Evolutionary conservation across 1,284 basidiomycete species (phyloP), one percentile per base, ranked within the genome.

Genomic region (Puccinia polysora): DNA sequence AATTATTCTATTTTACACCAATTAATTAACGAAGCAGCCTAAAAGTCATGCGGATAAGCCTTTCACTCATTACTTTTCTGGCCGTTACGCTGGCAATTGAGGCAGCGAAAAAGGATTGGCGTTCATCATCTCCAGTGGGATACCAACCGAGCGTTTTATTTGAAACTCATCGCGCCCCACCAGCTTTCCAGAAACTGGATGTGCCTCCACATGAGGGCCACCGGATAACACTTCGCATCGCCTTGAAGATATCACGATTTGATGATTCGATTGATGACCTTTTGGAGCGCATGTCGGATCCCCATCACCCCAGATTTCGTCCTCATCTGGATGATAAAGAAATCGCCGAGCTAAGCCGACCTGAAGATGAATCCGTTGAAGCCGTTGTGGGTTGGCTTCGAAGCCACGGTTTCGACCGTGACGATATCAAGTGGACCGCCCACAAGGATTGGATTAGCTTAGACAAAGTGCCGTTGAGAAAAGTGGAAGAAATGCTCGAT

Each of bases 401-500:
- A 25, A 25, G 47, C 18, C 58, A 71, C 36, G 58, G 59, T 18
- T 63, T 71, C 10, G 34, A 38, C 18, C 15, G n/a, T 23, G 2
- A 38, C 18, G 34, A 60, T 15, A 40, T 71, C 10, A 49, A 43
- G 32, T 71, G 58, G 58, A 63, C 55, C 20, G 25, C 14, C 6
- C 49, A 40, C 47, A 71, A 71, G 25, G 69, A 71, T 38, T 71
- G 69, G 69, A 40, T 71, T 38, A 71, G 30, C 25, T 30, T 71
- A 12, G 47, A 53, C 28, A 47, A 63, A 43, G 36, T 71, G 7
- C 59, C 69, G 2, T 45, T 71, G 38, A 50, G 32, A 30, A 53
- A 62, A 52, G 69, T 47, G 7, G 69, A 71, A 63, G 15, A 32
- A 6, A 71, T 71, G 69, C 58, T 71, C 28, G 36, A 71, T 38